Base-by-base conservation (phyloP, 106 monocot species). In the Chionographis japonica region DNA sequence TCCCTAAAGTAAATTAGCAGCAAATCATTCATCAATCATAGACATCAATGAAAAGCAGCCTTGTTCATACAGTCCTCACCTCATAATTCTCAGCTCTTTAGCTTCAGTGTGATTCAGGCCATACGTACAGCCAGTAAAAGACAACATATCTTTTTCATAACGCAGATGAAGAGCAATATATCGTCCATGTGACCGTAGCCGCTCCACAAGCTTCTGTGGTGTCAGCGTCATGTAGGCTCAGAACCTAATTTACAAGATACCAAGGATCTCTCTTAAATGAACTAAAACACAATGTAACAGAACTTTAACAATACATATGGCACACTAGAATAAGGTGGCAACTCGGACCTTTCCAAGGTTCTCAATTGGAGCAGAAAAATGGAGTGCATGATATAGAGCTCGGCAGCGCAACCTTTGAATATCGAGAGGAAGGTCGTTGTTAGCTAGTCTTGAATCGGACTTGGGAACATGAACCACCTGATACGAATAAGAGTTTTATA, bases 121-220 rank as follows among this genome's bases (percentile, higher is more conserved):
- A 65, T 89, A 74, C 36, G 92, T 92, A 66, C 95, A 97, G 10
- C 95, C 95, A 56, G 95, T 97, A 67, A 97, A 97, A 6, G 95
- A 80, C 7, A 97, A 84, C 95, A 97, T 89, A 83, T 97, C 92
- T 67, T 92, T 97, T 72, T 97, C 95, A 75, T 85, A 97, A 38
- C 92, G 81, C 56, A 97, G 73, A 85, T 92, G 95, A 60, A 97
- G 92, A 59, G 89, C 86, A 63, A 97, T 89, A 67, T 87, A 97
- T 55, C 52, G 54, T 20, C 89, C 95, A 67, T 75, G 81, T 39
- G 84, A 84, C 60, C 61, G 77, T 61, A 97, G 75, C 56, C 78
- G 84, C 68, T 87, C 92, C 86, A 97, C 86, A 59, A 97, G 87
- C 86, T 80, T 97, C 95, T 97, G 92, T 84, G 68, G 76, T 88